Conservation (phyloP, 2,329 filamentous ascomycete species). For the Reticulascus tulasneorum region DNA sequence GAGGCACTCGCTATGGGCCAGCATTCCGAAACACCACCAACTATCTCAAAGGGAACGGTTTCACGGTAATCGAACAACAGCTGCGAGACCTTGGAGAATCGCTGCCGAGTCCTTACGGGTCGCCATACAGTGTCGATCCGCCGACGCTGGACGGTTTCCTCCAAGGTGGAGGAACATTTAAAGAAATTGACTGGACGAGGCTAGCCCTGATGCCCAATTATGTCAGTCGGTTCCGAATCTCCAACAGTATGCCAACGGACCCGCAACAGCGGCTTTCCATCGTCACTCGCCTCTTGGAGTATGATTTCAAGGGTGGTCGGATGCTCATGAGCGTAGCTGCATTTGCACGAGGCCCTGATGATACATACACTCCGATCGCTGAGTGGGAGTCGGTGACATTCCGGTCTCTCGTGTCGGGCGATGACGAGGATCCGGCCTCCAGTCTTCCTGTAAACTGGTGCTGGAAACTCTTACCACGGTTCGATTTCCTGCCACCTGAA, state of each 20-base stretch:
- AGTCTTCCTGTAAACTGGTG: conserved; percentile 19
- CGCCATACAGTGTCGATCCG: conserved; percentile 20
- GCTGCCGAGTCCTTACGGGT: conserved; percentile 13
- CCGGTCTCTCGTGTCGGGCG: no score
- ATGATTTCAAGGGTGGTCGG: conserved; percentile 19
- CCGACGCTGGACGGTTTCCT: conserved; percentile 23
- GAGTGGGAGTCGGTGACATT: conserved; percentile 20
- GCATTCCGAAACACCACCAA: conserved; percentile 18
- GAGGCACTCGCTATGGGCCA: conserved; percentile 22
- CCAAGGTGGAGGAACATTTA: conserved; percentile 20
- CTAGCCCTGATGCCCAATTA: conserved; percentile 25
- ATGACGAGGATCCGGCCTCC: conserved; percentile 11
- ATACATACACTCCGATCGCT: conserved; percentile 16
- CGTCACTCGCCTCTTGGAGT: conserved; percentile 19
- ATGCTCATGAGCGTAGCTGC: conserved; percentile 21
- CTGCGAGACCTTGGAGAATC: conserved; percentile 16
- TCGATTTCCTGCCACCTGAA: conserved; percentile 15
- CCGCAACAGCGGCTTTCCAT: conserved; percentile 15
- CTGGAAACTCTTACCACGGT: conserved; percentile 20
- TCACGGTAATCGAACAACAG: conserved; percentile 16
- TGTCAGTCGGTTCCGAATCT: conserved; percentile 23
- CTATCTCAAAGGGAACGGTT: conserved; percentile 17
- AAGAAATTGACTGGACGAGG: conserved; percentile 15
- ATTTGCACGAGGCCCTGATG: conserved; percentile 14
- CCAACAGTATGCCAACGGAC: conserved; percentile 20